phyloP scores from a whole-genome alignment of 805 yeast genomes.

The Wickerhamiella azyma region DNA sequence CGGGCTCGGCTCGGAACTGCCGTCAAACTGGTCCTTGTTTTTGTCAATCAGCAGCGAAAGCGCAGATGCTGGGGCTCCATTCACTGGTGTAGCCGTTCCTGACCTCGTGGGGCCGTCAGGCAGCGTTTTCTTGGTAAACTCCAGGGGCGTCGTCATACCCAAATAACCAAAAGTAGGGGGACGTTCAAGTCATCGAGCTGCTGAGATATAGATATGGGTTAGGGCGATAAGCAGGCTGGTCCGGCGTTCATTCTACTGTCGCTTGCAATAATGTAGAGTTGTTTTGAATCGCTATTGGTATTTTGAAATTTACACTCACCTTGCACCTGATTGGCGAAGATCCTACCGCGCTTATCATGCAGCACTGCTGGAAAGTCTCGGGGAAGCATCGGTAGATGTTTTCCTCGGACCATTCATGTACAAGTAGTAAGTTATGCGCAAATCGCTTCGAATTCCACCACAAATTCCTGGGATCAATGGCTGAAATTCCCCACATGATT shows the following conservation, averaged over 20 bases:
- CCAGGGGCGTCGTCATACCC: constrained; percentile 5
- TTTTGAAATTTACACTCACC: too few relatives aligned
- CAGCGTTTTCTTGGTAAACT: constrained; percentile 6
- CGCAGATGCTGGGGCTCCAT: constrained; percentile 3
- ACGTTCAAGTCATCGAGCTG: background rate
- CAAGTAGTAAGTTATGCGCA: too few relatives aligned
- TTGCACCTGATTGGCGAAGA: too few relatives aligned
- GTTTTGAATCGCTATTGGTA: too few relatives aligned
- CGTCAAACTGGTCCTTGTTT: constrained; percentile 3
- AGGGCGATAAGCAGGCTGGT: constrained; percentile 2
- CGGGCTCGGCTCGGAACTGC: background rate
- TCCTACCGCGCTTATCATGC: too few relatives aligned
- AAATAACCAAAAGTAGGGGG: background rate
- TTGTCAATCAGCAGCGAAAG: constrained; percentile 9
- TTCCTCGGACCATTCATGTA: too few relatives aligned
- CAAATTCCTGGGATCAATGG: too few relatives aligned
- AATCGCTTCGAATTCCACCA: too few relatives aligned
- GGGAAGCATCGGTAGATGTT: too few relatives aligned
- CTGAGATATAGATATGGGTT: constrained; percentile 5
- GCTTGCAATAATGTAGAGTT: too few relatives aligned
- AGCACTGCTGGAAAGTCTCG: too few relatives aligned
- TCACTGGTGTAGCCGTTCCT: background rate
- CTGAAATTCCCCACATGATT: too few relatives aligned
- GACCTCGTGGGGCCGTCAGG: background rate
- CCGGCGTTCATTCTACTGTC: background rate